Conservation (phyloP, 2,329 filamentous ascomycete genomes). For the Colletotrichum sojae region DNA sequence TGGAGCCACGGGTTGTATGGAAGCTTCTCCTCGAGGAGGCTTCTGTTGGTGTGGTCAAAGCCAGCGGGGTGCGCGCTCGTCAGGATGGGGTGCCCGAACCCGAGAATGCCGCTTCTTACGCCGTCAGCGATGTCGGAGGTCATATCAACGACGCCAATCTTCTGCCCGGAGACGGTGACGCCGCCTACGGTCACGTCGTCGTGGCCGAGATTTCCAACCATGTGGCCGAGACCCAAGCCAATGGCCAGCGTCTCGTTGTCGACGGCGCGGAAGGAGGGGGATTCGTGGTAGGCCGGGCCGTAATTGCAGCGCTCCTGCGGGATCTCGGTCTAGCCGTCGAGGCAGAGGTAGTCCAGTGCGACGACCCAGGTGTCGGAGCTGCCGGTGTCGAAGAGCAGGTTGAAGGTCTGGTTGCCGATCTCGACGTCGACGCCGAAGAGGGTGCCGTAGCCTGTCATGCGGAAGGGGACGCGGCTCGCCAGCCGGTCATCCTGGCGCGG, state of each 20-base stretch:
- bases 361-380: slow-evolving; percentile 43
- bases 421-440: slow-evolving; percentile 43
- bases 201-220: slow-evolving; percentile 40
- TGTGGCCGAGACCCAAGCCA: slow-evolving; percentile 43
- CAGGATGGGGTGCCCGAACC: slow-evolving; percentile 43
- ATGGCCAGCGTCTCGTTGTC: slow-evolving; percentile 48
- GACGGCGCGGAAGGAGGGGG: background rate
- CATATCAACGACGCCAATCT: slow-evolving; percentile 43
- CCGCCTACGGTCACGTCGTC: slow-evolving; percentile 43
- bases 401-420: slow-evolving; percentile 41
- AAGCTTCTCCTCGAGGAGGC: slow-evolving; percentile 6
- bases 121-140: slow-evolving; percentile 42
- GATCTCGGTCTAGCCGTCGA: slow-evolving; percentile 28
- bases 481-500: background rate
- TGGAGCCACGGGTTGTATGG: slow-evolving; percentile 22
- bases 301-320: slow-evolving; percentile 36
- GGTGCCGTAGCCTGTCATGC: slow-evolving; percentile 25
- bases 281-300: slow-evolving; percentile 34
- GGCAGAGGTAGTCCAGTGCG: slow-evolving; percentile 38
- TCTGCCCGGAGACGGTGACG: slow-evolving; percentile 41
- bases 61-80: slow-evolving; percentile 41
- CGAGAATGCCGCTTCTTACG: slow-evolving; percentile 44
- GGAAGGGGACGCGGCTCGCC: background rate
- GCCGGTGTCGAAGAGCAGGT: slow-evolving; percentile 41
- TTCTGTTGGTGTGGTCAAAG: background rate